Conservation (phyloP, 1,139 yeast genomes). For the Schwanniomyces etchellsii region DNA sequence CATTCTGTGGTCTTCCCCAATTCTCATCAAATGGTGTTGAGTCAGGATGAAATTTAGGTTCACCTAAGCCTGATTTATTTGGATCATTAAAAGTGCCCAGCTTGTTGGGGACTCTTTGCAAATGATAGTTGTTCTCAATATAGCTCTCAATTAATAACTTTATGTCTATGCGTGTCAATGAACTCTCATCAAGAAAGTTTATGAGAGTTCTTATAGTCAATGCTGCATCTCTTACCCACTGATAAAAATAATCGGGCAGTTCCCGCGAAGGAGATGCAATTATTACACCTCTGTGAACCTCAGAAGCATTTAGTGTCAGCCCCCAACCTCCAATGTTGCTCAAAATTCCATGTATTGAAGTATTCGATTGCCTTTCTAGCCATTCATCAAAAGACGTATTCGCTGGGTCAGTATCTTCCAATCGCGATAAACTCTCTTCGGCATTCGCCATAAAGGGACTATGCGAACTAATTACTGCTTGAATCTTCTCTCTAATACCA, state of each 20-base stretch:
- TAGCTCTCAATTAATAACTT: conserved; percentile 48
- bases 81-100: conserved; percentile 56
- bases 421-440: neutral
- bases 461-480: neutral
- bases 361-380: conserved; percentile 45
- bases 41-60: conserved; percentile 76
- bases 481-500: neutral
- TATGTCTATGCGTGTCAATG: conserved; percentile 17
- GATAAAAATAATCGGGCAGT: conserved; percentile 76
- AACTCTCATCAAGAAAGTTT: conserved; percentile 40
- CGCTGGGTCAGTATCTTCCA: conserved; percentile 4
- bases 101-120: conserved; percentile 65
- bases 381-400: conserved; percentile 55
- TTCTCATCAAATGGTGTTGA: conserved; percentile 52
- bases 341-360: conserved; percentile 51
- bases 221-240: conserved; percentile 91
- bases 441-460: no score
- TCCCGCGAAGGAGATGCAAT: conserved; percentile 75
- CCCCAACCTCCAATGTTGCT: conserved; percentile 57
- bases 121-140: conserved; percentile 46
- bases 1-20: conserved; percentile 97
- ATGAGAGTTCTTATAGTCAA: conserved; percentile 67
- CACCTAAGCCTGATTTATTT: conserved; percentile 62
- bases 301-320: conserved; percentile 19
- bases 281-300: conserved; percentile 62